Base-by-base conservation (phyloP, 805 yeast species). In the Isabelozyma rhagii region DNA sequence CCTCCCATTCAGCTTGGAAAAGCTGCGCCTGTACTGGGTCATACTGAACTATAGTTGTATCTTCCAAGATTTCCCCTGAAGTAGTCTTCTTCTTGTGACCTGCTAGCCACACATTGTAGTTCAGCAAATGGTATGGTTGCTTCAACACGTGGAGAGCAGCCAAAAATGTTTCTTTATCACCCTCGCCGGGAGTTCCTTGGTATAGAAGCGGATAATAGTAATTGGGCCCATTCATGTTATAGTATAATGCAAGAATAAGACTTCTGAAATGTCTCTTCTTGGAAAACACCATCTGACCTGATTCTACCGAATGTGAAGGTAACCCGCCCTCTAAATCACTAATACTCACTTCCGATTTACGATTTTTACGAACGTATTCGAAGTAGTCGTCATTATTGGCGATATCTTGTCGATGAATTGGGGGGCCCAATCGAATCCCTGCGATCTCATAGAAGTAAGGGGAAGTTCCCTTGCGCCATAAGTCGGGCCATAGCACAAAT, bases 271-370 rank as follows among this genome's bases (percentile, higher is more conserved):
- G 70, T 38, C 57, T 56, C 10, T 61, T 50, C 45, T 64, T 66
- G 28, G 67, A 63, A 36, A 64, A 55, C n/a, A 63, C 64, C 54
- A 66, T 59, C 50, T 66, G 69, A 17, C 68, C 66, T 2, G 63
- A 54, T 51, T 66, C 70, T 8, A 54, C 59, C 13, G 64, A 52
- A 39, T 50, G 45, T 34, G 56, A 52, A 2, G 55, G 53, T 1
- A 63, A 66, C 9, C 60, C 29, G 1, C 66, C 66, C 2, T 58
- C 65, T 25, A 58, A 51, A 47, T 66, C 70, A 41, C 64, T 68
- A 47, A 55, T 59, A 1, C 58, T 51, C 3, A 50, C 56, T 2
- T 40, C 46, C 17, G 51, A 50, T 3, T 10, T 7, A 13, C 49
- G 45, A 39, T 64, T 52, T 39, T 45, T 46, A 6, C 43, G 7